A percentile compares a stretch with the other conserved stretches of the same genome.
Evolutionary conservation across 2,329 filamentous ascomycete genomes (phyloP).

Genomic region (Talaromyces sp.): DNA sequence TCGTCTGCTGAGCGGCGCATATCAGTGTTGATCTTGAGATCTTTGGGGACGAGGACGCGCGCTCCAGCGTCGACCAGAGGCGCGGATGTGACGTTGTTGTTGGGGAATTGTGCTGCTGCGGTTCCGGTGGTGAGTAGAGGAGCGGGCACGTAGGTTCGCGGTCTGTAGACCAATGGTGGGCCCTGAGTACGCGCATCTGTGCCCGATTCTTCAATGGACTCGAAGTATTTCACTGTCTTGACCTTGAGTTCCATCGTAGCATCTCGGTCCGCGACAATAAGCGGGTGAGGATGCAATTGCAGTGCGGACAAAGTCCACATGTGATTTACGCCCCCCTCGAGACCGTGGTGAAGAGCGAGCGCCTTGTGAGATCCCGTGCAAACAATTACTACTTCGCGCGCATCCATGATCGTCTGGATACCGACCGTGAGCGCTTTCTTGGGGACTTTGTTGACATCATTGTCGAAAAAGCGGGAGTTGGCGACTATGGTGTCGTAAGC

Average conservation of each 20-base stretch:
- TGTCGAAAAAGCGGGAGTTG: slow-evolving; percentile 79
- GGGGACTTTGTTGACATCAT: slow-evolving; percentile 70
- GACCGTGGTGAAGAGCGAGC: slow-evolving; percentile 71
- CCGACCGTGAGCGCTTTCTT: slow-evolving; percentile 81
- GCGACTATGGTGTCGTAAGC: slow-evolving; percentile 83
- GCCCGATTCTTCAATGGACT: slow-evolving; percentile 66
- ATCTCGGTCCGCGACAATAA: slow-evolving; percentile 82
- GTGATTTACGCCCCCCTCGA: slow-evolving; percentile 80
- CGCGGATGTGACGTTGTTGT: slow-evolving; percentile 22
- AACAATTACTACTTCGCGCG: slow-evolving; percentile 77
- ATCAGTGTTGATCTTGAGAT: slow-evolving; percentile 47
- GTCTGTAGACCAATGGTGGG: slow-evolving; percentile 41
- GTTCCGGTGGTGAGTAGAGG: slow-evolving; percentile 23
- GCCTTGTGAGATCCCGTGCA: slow-evolving; percentile 80
- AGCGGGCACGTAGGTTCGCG: slow-evolving; percentile 35
- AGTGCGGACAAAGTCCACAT: slow-evolving; percentile 86
- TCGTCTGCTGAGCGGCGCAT: slow-evolving; percentile 35
- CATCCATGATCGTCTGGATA: slow-evolving; percentile 77
- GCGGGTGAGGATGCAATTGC: slow-evolving; percentile 75
- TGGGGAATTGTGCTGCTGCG: slow-evolving; percentile 18
- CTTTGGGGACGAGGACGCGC: slow-evolving; percentile 31
- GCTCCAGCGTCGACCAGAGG: slow-evolving; percentile 28
- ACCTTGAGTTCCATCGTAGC: slow-evolving; percentile 69
- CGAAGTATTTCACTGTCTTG: slow-evolving; percentile 72
- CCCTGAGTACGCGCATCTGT: slow-evolving; percentile 45